Evolutionary conservation across 129 eudicot species (phyloP).

Genomic region (Helianthus tuberosus): DNA sequence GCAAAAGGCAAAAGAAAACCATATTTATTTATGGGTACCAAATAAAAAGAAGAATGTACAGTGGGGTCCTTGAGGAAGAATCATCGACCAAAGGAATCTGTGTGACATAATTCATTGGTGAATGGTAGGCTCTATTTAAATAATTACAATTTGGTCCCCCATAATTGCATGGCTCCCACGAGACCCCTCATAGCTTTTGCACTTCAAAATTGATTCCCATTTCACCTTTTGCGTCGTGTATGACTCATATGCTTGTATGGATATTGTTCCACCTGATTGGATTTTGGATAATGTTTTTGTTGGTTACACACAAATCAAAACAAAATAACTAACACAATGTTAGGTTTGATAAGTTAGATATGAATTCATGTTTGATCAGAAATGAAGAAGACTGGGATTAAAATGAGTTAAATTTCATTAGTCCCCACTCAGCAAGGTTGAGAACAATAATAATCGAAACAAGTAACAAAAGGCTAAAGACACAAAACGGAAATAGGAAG

Average conservation of each 20-base stretch:
- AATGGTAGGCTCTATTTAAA: constrained; percentile 28
- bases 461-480: no score
- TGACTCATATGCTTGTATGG: constrained; percentile 28
- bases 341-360: no score
- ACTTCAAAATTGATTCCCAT: constrained; percentile 36
- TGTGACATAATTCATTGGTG: constrained; percentile 29
- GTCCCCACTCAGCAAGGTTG: no score
- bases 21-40: constrained; percentile 11
- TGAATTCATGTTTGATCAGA: no score
- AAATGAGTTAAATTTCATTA: no score
- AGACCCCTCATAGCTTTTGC: constrained; percentile 35
- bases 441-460: no score
- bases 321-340: no score
- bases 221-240: constrained; percentile 32
- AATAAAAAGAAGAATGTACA: constrained; percentile 32
- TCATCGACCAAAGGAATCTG: constrained; percentile 40
- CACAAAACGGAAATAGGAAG: no score
- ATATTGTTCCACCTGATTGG: constrained; percentile 20
- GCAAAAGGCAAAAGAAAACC: constrained; percentile 10
- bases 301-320: no score
- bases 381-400: no score
- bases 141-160: constrained; percentile 29
- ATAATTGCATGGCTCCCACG: constrained; percentile 37
- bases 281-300: constrained; percentile 4
- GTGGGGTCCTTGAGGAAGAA: constrained; percentile 33